Percentiles rank a stretch among this genome's conserved stretches.
Conservation (phyloP, 169 alveolate species). For the Babesia bovis region DNA sequence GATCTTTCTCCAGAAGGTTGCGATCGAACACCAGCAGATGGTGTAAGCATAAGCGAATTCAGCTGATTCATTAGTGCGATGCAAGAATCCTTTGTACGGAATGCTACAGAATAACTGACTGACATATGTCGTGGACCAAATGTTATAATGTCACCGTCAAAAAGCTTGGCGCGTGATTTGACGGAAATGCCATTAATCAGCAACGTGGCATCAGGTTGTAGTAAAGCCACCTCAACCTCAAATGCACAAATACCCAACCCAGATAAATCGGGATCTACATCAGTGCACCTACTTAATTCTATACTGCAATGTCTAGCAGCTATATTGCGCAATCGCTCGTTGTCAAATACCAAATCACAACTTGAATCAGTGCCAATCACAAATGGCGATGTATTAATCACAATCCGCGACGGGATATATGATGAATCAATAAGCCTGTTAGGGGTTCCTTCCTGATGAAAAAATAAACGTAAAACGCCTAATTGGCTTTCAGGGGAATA, state of each 20-base stretch:
- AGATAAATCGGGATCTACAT: background rate
- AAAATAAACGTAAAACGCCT: constrained; percentile 12
- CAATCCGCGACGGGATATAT: constrained; percentile 8
- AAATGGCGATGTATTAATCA: constrained; percentile 44
- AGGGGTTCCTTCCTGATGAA: background rate
- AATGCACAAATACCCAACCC: constrained; percentile 2
- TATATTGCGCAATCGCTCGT: background rate
- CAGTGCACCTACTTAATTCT: background rate
- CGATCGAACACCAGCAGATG: background rate
- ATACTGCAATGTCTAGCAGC: constrained; percentile 36
- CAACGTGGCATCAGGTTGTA: constrained; percentile 17
- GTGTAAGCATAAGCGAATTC: constrained; percentile 28
- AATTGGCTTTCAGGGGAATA: constrained; percentile 26
- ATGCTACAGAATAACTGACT: constrained; percentile 24
- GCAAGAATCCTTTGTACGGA: constrained; percentile 30
- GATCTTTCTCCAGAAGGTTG: background rate
- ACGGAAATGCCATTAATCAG: constrained; percentile 24
- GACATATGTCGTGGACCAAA: constrained; percentile 20
- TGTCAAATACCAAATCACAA: constrained; percentile 37
- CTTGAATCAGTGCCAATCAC: constrained; percentile 43
- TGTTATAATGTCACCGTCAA: constrained; percentile 29
- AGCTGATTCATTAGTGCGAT: constrained; percentile 16
- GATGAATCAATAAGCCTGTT: background rate
- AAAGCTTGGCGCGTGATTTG: background rate
- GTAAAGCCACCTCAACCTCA: constrained; percentile 19